phyloP scores from a whole-genome alignment of 2,329 filamentous ascomycete genomes.

The Xylariaceae sp. region DNA sequence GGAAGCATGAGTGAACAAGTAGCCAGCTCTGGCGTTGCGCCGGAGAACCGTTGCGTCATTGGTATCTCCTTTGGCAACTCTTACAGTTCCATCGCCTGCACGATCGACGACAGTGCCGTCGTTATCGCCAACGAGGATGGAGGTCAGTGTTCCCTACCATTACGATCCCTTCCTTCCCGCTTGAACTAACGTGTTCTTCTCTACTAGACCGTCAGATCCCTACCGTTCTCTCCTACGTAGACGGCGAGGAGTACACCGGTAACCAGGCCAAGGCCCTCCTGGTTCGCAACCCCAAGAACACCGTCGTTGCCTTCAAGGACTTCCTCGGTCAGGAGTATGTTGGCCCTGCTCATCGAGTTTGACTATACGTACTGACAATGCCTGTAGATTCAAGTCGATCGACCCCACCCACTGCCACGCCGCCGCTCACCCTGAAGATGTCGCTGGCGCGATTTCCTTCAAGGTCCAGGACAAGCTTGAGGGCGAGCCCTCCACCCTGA shows the following conservation, averaged over 20 bases:
- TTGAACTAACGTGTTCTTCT: slow-evolving; percentile 18
- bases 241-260: slow-evolving; percentile 94
- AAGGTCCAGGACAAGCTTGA: slow-evolving; percentile 69
- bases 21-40: slow-evolving; percentile 43
- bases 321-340: slow-evolving; percentile 87
- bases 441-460: slow-evolving; percentile 69
- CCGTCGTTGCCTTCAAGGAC: slow-evolving; percentile 91
- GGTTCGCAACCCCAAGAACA: slow-evolving; percentile 87
- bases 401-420: slow-evolving; percentile 93
- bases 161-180: neutral
- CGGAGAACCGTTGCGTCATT: slow-evolving; percentile 66
- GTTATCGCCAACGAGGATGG: slow-evolving; percentile 99
- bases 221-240: slow-evolving; percentile 86
- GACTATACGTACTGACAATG: slow-evolving; percentile 8
- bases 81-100: slow-evolving; percentile 94
- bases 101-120: slow-evolving; percentile 87
- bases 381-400: slow-evolving; percentile 76
- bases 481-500: slow-evolving; percentile 62
- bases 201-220: slow-evolving; percentile 87
- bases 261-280: slow-evolving; percentile 92
- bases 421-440: slow-evolving; percentile 80
- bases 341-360: neutral
- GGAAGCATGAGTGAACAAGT: slow-evolving; percentile 31
- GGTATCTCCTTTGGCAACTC: slow-evolving; percentile 98
- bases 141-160: slow-evolving; percentile 51